Evolutionary conservation across 371 early-diverging fungal species (phyloP).

Genomic region (Rhizopus microsporus): DNA sequence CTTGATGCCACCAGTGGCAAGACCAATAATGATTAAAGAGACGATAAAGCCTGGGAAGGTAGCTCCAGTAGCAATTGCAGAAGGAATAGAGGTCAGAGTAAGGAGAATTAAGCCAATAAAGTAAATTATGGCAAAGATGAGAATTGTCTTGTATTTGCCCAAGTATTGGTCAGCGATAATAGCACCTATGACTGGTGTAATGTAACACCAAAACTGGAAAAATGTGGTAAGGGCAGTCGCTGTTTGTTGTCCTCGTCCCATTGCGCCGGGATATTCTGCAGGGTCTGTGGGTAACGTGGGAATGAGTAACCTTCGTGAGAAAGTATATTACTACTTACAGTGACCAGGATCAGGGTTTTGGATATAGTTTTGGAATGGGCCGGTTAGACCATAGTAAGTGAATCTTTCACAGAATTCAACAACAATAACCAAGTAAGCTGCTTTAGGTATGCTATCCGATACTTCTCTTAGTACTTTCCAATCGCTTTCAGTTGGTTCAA

Average conservation of each 20-base stretch:
- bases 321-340: conserved; percentile 27
- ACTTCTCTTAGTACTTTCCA: conserved; percentile 45
- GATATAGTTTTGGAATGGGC: conserved; percentile 68
- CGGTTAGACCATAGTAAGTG: conserved; percentile 68
- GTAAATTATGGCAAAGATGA: conserved; percentile 70
- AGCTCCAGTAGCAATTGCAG: conserved; percentile 53
- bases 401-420: conserved; percentile 81
- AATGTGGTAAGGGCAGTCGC: conserved; percentile 75
- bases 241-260: conserved; percentile 47
- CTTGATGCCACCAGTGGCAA: conserved; percentile 59
- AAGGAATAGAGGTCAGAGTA: conserved; percentile 61
- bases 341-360: conserved; percentile 49
- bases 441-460: conserved; percentile 47
- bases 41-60: conserved; percentile 70
- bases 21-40: conserved; percentile 71
- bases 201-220: conserved; percentile 82
- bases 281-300: conserved; percentile 26
- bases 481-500: conserved; percentile 53
- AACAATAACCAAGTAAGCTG: conserved; percentile 62
- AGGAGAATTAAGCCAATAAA: conserved; percentile 68
- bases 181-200: conserved; percentile 81
- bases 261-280: conserved; percentile 48
- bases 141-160: conserved; percentile 86
- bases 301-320: not conserved
- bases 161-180: conserved; percentile 79